Percentiles rank a stretch among this genome's conserved stretches.
phyloP scores from a whole-genome alignment of 192 early-diverging fungal genomes.

The Linnemannia hyalina region DNA sequence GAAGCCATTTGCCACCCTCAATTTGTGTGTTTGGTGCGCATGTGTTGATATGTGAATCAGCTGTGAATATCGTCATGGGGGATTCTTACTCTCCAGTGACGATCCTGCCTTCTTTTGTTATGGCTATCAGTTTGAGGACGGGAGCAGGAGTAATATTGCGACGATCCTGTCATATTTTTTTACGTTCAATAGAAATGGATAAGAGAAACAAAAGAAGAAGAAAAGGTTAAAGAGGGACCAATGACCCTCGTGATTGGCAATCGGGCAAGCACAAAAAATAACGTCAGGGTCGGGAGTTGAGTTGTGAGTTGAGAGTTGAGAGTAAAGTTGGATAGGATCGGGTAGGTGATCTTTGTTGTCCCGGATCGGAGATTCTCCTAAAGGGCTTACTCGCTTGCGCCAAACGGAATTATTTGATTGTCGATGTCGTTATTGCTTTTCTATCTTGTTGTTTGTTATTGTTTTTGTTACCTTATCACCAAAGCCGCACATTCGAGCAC shows the following conservation, averaged over 20 bases:
- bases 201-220: constrained; percentile 8
- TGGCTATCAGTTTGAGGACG: constrained; percentile 70
- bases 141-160: constrained; percentile 75
- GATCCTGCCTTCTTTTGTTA: constrained; percentile 39
- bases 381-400: background rate
- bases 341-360: background rate
- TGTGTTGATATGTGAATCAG: background rate
- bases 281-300: background rate
- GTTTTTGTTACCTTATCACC: constrained; percentile 72
- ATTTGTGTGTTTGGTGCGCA: background rate
- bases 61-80: background rate
- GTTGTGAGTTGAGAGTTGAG: background rate
- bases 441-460: background rate
- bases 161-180: constrained; percentile 61
- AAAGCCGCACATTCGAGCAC: constrained; percentile 86
- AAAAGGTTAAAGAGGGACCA: background rate
- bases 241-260: background rate
- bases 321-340: background rate
- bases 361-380: constrained; percentile 1
- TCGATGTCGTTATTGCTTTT: background rate
- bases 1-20: background rate
- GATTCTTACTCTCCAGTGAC: constrained; percentile 14
- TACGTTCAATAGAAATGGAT: background rate
- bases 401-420: background rate
- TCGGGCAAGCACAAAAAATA: background rate